Conservation (phyloP, 441 rosid genomes). For the Syzygium syzygioides region DNA sequence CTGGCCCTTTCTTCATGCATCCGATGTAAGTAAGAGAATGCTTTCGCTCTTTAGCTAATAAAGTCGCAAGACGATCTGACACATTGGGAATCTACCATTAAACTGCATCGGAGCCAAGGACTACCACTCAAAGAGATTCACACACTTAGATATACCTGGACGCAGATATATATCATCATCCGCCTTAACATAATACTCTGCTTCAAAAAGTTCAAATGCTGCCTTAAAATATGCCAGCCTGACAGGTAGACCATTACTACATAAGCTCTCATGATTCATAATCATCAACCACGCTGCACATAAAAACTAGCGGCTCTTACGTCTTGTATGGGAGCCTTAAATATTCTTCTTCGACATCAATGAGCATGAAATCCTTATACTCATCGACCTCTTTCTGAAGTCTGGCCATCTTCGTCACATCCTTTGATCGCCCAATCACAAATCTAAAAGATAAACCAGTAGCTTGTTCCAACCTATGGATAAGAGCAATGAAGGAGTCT, state of each 20-base stretch:
- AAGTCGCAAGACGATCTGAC: constrained; percentile 73
- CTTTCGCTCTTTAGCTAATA: constrained; percentile 68
- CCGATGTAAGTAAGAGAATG: constrained; percentile 59
- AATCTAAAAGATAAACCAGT: constrained; percentile 79
- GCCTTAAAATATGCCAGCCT: constrained; percentile 69
- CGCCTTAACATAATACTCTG: constrained; percentile 74
- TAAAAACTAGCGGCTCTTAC: constrained; percentile 22
- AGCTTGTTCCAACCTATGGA: constrained; percentile 68
- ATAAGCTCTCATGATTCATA: neutral
- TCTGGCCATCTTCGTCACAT: constrained; percentile 50
- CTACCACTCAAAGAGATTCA: neutral
- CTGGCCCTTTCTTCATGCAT: constrained; percentile 90
- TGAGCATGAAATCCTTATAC: constrained; percentile 59
- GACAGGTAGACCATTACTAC: neutral
- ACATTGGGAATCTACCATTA: neutral
- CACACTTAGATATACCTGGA: constrained; percentile 41
- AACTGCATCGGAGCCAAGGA: neutral
- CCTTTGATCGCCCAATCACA: constrained; percentile 59
- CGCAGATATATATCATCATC: constrained; percentile 76
- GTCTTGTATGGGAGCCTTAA: constrained; percentile 62
- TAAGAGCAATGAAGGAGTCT: neutral
- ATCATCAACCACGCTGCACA: neutral
- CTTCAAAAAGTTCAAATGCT: constrained; percentile 62
- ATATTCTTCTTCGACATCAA: constrained; percentile 68
- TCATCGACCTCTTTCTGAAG: constrained; percentile 53